These are phyloP conservation scores for Apium graveolens DNA, from an alignment of 129 eudicot genomes.

Conservation along the genomic window DNA sequence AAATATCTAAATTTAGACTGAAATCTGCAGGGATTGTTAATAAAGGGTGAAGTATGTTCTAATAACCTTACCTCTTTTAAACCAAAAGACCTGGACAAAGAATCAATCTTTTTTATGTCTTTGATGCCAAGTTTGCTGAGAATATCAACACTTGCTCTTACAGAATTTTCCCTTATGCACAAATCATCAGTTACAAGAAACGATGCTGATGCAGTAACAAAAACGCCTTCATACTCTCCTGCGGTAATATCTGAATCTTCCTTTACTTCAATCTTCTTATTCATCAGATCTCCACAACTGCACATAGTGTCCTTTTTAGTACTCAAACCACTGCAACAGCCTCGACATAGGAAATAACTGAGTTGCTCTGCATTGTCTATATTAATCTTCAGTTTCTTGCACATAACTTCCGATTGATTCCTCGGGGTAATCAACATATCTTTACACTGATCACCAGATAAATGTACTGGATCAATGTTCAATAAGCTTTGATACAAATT, in stretches of 20 bases:
- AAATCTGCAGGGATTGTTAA: no score
- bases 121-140: background rate
- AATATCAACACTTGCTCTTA: background rate
- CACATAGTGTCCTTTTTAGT: background rate
- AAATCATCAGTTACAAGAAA: background rate
- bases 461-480: background rate
- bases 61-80: background rate
- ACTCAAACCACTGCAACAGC: background rate
- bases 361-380: background rate
- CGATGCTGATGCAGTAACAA: background rate
- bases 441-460: background rate
- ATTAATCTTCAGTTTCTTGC: background rate
- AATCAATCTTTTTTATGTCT: background rate
- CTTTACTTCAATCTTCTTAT: background rate
- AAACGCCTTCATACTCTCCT: background rate
- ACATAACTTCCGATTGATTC: background rate
- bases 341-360: background rate
- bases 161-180: background rate
- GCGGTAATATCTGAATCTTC: background rate
- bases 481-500: background rate
- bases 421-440: background rate
- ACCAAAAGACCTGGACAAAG: background rate
- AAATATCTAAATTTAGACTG: no score
- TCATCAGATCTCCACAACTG: background rate
- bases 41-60: background rate